Evolutionary conservation across 78 protist species (phyloP).

Genomic region (Pelomyxa schiedti): DNA sequence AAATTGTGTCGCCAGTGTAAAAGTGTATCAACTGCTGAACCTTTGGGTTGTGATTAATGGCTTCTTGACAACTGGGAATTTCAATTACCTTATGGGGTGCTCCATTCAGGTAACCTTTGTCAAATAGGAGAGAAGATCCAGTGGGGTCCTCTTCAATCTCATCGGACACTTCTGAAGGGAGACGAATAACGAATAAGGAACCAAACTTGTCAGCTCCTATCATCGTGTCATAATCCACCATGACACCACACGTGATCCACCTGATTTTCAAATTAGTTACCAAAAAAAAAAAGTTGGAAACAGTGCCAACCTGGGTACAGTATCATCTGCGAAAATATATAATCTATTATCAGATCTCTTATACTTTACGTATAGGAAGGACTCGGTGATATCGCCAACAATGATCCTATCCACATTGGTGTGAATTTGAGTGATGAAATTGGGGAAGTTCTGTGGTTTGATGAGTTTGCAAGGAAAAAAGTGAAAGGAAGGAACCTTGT

Average conservation of each 20-base stretch:
- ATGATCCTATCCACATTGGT: slow-evolving; percentile 61
- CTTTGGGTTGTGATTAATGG: slow-evolving; percentile 18
- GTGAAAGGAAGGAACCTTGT: slow-evolving; percentile 4
- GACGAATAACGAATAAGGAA: slow-evolving; percentile 58
- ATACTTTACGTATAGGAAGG: slow-evolving; percentile 66
- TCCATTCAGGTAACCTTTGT: slow-evolving; percentile 28
- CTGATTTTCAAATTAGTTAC: not conserved
- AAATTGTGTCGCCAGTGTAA: slow-evolving; percentile 78
- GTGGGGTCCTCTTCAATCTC: slow-evolving; percentile 69
- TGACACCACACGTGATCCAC: slow-evolving; percentile 38
- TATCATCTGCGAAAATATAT: slow-evolving; percentile 80
- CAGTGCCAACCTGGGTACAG: slow-evolving; percentile 58
- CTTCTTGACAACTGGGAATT: not conserved
- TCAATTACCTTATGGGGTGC: slow-evolving; percentile 27
- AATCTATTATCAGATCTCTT: slow-evolving; percentile 45
- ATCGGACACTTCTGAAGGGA: slow-evolving; percentile 53
- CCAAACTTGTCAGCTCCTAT: slow-evolving; percentile 88
- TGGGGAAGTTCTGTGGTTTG: slow-evolving; percentile 42
- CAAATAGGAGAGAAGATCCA: slow-evolving; percentile 30
- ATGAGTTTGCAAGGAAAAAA: not conserved
- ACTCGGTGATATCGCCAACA: slow-evolving; percentile 79
- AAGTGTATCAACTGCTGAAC: slow-evolving; percentile 36
- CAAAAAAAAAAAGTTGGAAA: not conserved
- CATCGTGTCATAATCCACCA: slow-evolving; percentile 81
- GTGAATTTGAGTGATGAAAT: slow-evolving; percentile 20